Evolutionary conservation across 805 yeast species (phyloP).

Genomic region (Zygosaccharomyces rouxii): DNA sequence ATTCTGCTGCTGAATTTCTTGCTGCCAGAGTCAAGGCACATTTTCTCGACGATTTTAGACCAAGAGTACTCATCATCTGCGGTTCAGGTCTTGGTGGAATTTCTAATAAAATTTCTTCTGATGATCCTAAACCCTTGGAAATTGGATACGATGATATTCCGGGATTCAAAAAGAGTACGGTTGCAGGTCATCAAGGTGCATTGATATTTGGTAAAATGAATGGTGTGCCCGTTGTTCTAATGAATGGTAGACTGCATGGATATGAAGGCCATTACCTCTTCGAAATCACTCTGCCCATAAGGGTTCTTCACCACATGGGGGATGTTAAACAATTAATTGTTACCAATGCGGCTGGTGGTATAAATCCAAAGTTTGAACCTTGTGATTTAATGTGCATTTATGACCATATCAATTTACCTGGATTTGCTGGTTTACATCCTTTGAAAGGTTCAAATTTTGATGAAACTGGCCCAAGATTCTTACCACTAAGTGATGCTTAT

Average conservation of each 20-base stretch:
- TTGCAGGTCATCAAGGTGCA: conserved; percentile 84
- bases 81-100: conserved; percentile 95
- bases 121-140: conserved; percentile 40
- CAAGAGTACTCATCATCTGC: conserved; percentile 76
- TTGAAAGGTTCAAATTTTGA: conserved; percentile 82
- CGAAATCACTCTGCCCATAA: conserved; percentile 79
- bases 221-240: conserved; percentile 76
- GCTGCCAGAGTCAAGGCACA: conserved; percentile 14
- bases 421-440: conserved; percentile 84
- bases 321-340: conserved; percentile 56
- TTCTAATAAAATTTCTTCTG: conserved; percentile 42
- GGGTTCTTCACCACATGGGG: conserved; percentile 65
- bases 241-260: conserved; percentile 90
- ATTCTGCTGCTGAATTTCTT: conserved; percentile 17
- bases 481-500: conserved; percentile 86
- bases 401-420: conserved; percentile 90
- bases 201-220: conserved; percentile 73
- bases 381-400: conserved; percentile 89
- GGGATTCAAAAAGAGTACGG: conserved; percentile 76
- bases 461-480: conserved; percentile 78
- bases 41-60: conserved; percentile 32
- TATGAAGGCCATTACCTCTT: conserved; percentile 88
- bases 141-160: conserved; percentile 70
- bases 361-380: conserved; percentile 58
- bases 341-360: conserved; percentile 97